Evolutionary conservation across 208 protist genomes (phyloP).

Genomic region (Leishmania guyanensis): DNA sequence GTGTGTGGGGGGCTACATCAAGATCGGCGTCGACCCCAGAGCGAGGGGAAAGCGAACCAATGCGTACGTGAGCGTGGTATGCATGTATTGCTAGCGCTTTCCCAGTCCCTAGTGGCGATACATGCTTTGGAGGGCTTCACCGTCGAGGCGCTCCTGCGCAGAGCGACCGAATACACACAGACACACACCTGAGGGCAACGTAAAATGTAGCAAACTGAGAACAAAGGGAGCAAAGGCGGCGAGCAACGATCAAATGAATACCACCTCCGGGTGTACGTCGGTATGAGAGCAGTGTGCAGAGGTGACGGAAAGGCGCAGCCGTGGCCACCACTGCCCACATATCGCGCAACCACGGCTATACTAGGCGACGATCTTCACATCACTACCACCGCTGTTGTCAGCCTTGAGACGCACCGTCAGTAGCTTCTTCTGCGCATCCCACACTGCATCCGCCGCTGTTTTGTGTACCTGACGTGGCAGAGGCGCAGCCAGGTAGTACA

Average conservation of each 20-base stretch:
- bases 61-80: neutral
- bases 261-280: neutral
- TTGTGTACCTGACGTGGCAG: constrained; percentile 65
- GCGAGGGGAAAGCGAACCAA: neutral
- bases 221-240: neutral
- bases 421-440: constrained; percentile 62
- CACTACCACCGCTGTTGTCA: constrained; percentile 31
- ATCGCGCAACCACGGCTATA: neutral
- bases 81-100: neutral
- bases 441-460: constrained; percentile 61
- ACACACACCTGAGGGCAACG: neutral
- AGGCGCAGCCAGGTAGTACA: constrained; percentile 69
- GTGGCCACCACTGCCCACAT: neutral
- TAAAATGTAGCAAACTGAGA: neutral
- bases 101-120: neutral
- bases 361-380: constrained; percentile 39
- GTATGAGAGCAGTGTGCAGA: neutral
- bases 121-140: neutral
- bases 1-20: neutral
- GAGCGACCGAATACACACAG: neutral
- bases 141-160: neutral
- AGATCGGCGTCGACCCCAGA: neutral
- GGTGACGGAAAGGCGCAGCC: neutral
- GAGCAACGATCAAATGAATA: neutral
- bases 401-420: constrained; percentile 62